These are phyloP conservation scores for Apiospora rasikravindrae DNA, from an alignment of 2,329 filamentous ascomycete genomes.

Conservation along the genomic window DNA sequence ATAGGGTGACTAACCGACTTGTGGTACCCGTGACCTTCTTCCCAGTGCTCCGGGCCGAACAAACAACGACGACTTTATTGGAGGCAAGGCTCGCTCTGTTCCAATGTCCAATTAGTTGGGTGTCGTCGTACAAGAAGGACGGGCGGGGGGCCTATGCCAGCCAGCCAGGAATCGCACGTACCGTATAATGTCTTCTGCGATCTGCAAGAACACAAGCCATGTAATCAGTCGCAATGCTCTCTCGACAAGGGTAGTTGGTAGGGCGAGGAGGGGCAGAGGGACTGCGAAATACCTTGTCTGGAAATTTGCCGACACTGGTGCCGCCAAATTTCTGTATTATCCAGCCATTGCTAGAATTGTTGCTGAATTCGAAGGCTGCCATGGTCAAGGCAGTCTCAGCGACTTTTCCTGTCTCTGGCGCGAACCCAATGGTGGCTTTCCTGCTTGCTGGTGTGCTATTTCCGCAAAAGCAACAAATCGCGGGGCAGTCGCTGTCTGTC, in stretches of 20 bases:
- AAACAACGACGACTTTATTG: constrained; percentile 88
- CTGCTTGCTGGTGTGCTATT: background rate
- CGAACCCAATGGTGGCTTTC: constrained; percentile 8
- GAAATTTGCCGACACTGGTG: constrained; percentile 94
- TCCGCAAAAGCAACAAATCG: constrained; percentile 1
- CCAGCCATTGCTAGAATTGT: constrained; percentile 62
- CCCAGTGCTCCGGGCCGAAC: constrained; percentile 91
- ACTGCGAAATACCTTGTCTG: constrained; percentile 61
- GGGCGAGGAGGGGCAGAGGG: constrained; percentile 31
- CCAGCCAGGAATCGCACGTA: constrained; percentile 40
- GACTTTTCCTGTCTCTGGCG: background rate
- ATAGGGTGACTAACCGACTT: constrained; percentile 72
- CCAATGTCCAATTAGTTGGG: background rate
- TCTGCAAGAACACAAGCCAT: constrained; percentile 39
- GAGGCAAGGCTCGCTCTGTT: constrained; percentile 64
- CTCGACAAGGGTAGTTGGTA: background rate
- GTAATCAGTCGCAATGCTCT: constrained; percentile 24
- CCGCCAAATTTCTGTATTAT: constrained; percentile 95
- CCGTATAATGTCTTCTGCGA: constrained; percentile 74
- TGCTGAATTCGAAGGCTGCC: constrained; percentile 25
- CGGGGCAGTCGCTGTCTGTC: constrained; percentile 2
- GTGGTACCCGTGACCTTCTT: constrained; percentile 96
- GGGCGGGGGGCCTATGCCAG: background rate
- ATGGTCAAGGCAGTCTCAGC: constrained; percentile 11
- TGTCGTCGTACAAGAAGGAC: background rate